phyloP scores from a whole-genome alignment of 306 rosid species.

The Parietaria judaica region DNA sequence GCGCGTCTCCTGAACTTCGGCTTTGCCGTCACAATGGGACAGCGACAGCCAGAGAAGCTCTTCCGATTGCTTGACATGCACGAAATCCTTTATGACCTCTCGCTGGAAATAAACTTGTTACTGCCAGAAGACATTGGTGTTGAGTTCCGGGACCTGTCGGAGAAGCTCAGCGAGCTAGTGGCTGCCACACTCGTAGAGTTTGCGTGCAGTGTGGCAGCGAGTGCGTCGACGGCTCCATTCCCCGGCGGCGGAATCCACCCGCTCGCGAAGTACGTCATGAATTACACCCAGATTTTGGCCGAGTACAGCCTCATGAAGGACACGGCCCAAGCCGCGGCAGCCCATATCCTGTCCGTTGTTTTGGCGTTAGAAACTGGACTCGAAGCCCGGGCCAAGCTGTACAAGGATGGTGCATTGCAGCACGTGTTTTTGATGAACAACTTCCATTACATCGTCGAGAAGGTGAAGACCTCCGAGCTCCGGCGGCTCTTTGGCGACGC shows the following conservation, averaged over 20 bases:
- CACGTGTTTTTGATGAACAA: slow-evolving; percentile 62
- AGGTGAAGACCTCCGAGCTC: slow-evolving; percentile 39
- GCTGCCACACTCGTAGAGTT: slow-evolving; percentile 41
- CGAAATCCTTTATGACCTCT: slow-evolving; percentile 41
- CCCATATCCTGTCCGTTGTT: slow-evolving; percentile 29
- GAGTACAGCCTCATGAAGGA: slow-evolving; percentile 38
- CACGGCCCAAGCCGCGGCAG: slow-evolving; percentile 27
- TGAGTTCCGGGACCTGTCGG: slow-evolving; percentile 38
- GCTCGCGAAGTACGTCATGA: slow-evolving; percentile 59
- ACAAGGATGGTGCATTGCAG: slow-evolving; percentile 41
- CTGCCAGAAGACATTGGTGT: slow-evolving; percentile 38
- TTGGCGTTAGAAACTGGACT: slow-evolving; percentile 42
- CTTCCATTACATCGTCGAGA: slow-evolving; percentile 52
- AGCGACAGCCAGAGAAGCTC: slow-evolving; percentile 41
- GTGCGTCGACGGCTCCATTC: slow-evolving; percentile 27
- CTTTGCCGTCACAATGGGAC: slow-evolving; percentile 40
- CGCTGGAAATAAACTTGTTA: slow-evolving; percentile 27
- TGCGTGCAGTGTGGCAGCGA: slow-evolving; percentile 32
- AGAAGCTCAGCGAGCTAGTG: slow-evolving; percentile 24
- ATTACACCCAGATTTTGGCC: slow-evolving; percentile 33
- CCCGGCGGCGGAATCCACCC: slow-evolving; percentile 55
- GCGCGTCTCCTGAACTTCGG: slow-evolving; percentile 45
- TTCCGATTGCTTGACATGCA: slow-evolving; percentile 56
- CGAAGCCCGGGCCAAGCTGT: slow-evolving; percentile 35
- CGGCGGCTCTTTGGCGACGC: slow-evolving; percentile 30